Evolutionary conservation across 176 grass and related monocot species (phyloP).

Genomic region (Melocanna baccifera): DNA sequence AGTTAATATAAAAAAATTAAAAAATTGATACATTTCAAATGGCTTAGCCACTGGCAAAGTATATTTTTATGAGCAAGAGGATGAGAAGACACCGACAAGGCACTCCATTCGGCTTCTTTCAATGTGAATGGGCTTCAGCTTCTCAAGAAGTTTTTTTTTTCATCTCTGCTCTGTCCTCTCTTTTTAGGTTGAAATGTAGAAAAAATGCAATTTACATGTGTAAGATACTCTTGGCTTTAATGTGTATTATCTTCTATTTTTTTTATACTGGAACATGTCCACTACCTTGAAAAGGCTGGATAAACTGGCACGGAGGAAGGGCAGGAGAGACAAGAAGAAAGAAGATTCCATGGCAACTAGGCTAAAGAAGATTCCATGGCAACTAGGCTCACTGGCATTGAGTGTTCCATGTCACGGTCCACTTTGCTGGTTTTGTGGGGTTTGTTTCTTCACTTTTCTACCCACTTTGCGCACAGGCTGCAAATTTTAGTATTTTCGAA

Average conservation of each 20-base stretch:
- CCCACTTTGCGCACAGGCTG: background rate
- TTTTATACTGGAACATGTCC: background rate
- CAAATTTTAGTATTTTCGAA: background rate
- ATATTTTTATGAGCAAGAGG: background rate
- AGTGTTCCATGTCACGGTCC: constrained; percentile 27
- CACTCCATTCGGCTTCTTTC: background rate
- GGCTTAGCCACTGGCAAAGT: background rate
- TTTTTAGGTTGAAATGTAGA: too few species aligned
- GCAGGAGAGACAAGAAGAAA: background rate
- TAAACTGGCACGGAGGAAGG: background rate
- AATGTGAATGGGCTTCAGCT: background rate
- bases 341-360: constrained; percentile 33
- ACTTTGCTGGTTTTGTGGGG: constrained; percentile 13
- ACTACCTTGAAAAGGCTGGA: background rate
- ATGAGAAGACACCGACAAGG: too few species aligned
- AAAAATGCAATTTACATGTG: background rate
- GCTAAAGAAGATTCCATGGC: constrained; percentile 38
- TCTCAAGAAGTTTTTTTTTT: background rate
- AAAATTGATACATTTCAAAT: too few species aligned
- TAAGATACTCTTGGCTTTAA: background rate
- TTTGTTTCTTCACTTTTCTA: constrained; percentile 13
- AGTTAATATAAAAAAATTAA: too few species aligned
- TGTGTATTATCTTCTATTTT: background rate
- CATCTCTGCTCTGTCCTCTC: too few species aligned
- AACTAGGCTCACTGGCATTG: constrained; percentile 12